phyloP scores from a whole-genome alignment of 495 filamentous ascomycete species.

The Neurospora sp. region DNA sequence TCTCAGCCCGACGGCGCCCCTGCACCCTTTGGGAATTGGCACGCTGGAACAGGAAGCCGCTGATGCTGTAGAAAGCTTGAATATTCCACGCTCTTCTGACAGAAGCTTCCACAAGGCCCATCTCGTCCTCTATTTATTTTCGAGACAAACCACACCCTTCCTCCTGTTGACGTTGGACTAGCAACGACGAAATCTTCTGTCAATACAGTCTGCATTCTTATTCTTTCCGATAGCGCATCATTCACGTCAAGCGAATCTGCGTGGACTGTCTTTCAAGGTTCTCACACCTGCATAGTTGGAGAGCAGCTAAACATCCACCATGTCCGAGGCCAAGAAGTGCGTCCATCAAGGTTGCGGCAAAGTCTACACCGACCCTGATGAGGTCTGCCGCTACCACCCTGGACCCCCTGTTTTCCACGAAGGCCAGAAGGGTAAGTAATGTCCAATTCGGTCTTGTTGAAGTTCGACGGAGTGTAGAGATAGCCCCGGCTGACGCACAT shows the following conservation, averaged over 20 bases:
- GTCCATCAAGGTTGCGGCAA: conserved; percentile 95
- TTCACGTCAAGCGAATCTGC: background rate
- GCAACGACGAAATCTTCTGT: background rate
- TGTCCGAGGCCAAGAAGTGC: conserved; percentile 68
- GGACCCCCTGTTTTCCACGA: conserved; percentile 95
- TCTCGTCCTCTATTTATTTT: background rate
- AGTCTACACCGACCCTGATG: conserved; percentile 69
- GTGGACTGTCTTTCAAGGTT: background rate
- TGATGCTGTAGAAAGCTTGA: background rate
- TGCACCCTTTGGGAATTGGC: background rate
- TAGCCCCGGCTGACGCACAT: background rate
- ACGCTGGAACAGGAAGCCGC: background rate
- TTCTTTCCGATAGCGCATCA: background rate
- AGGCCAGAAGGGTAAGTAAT: conserved; percentile 83
- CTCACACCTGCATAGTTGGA: background rate
- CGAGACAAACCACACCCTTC: background rate
- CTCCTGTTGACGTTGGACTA: background rate
- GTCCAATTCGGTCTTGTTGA: conserved; percentile 1
- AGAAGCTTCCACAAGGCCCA: background rate
- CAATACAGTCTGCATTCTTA: background rate
- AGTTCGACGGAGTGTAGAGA: background rate
- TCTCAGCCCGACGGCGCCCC: background rate
- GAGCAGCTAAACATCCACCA: conserved; percentile 23
- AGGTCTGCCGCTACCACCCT: conserved; percentile 85
- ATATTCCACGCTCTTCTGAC: background rate